phyloP scores from a whole-genome alignment of 768 basidiomycete genomes.

The Trichaptum fuscoviolaceum region DNA sequence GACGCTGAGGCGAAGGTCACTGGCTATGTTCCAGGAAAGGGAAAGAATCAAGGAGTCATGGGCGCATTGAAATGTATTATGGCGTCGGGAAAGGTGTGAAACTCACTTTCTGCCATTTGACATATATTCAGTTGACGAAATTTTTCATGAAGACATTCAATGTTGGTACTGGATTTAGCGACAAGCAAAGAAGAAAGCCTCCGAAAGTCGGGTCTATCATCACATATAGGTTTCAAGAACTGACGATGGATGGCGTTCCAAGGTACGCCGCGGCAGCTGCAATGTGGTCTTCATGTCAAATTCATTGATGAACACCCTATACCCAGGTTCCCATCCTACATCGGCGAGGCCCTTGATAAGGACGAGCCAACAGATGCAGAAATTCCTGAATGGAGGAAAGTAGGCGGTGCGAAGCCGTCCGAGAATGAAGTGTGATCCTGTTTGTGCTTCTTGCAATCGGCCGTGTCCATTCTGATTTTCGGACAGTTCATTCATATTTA shows the following conservation, averaged over 20 bases:
- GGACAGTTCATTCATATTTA: neutral
- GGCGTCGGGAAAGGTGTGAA: constrained; percentile 50
- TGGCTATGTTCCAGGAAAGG: constrained; percentile 52
- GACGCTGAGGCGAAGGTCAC: constrained; percentile 56
- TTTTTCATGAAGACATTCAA: constrained; percentile 39
- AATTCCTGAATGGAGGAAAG: constrained; percentile 14
- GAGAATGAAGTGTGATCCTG: neutral
- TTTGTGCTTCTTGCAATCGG: neutral
- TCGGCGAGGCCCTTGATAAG: constrained; percentile 18
- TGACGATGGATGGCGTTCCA: constrained; percentile 53
- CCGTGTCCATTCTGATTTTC: neutral
- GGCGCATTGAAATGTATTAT: constrained; percentile 53
- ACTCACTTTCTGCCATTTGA: neutral
- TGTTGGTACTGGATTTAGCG: constrained; percentile 49
- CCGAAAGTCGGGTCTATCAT: constrained; percentile 52
- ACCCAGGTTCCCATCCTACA: constrained; percentile 15
- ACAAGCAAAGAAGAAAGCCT: constrained; percentile 49
- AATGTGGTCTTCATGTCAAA: neutral
- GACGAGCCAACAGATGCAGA: constrained; percentile 18
- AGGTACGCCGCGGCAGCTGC: constrained; percentile 32
- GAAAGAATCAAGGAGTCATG: constrained; percentile 41
- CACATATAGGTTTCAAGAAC: constrained; percentile 54
- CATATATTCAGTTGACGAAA: neutral
- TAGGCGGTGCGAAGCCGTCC: neutral
- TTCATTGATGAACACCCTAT: neutral